phyloP scores from a whole-genome alignment of 2,329 filamentous ascomycete species.

The Venturia asperata region DNA sequence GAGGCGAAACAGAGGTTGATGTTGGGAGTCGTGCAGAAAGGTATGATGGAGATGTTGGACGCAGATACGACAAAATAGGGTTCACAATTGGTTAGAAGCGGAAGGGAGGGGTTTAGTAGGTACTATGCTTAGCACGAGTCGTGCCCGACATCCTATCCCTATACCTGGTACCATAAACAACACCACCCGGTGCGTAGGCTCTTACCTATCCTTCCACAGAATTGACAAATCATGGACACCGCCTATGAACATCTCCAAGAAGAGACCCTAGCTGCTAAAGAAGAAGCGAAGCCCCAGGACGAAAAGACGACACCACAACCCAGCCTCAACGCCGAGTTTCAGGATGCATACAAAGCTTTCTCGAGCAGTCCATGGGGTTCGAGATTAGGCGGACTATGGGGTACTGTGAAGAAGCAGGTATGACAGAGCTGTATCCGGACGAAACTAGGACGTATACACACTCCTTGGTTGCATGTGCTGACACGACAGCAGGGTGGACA shows the following conservation, averaged over 20 bases:
- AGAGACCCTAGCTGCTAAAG: conserved; percentile 54
- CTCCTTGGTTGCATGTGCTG: conserved; percentile 7
- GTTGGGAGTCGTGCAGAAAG: too few relatives aligned
- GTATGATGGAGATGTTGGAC: not conserved
- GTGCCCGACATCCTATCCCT: not conserved
- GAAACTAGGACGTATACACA: not conserved
- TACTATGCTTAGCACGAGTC: not conserved
- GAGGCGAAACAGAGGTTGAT: too few relatives aligned
- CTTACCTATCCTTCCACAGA: not conserved
- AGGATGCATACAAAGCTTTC: conserved; percentile 92
- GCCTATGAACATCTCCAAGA: conserved; percentile 96
- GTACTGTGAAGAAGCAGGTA: conserved; percentile 89
- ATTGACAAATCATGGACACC: conserved; percentile 64
- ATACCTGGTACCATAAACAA: not conserved
- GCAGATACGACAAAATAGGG: not conserved
- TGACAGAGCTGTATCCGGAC: conserved; percentile 23
- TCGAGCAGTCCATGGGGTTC: conserved; percentile 87
- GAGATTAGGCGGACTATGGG: conserved; percentile 78
- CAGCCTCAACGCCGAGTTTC: conserved; percentile 76
- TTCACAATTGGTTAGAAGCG: not conserved
- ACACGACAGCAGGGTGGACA: conserved; percentile 60
- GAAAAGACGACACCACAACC: conserved; percentile 29
- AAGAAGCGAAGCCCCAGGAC: conserved; percentile 34
- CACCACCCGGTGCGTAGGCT: not conserved
- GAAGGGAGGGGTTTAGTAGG: not conserved